Evolutionary conservation across 192 early-diverging fungal genomes (phyloP).

Genomic region (Coemansia sp.): DNA sequence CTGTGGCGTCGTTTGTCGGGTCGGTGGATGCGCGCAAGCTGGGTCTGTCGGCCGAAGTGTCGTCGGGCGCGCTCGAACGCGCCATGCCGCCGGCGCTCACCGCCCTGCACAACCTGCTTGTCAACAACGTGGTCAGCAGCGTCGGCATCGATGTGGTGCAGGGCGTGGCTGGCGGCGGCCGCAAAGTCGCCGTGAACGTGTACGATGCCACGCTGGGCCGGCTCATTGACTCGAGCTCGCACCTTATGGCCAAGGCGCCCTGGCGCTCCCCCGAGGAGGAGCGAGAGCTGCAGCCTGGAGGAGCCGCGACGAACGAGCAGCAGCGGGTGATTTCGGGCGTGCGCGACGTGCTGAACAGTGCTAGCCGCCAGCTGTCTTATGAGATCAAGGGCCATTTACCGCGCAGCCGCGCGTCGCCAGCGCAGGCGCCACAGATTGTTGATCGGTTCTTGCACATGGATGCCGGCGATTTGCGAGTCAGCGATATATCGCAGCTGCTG

Average conservation of each 20-base stretch:
- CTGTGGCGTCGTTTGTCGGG: constrained; percentile 39
- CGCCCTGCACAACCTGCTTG: constrained; percentile 22
- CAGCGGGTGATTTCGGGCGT: constrained; percentile 18
- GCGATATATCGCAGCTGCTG: constrained; percentile 34
- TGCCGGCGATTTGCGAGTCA: constrained; percentile 20
- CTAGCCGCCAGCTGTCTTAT: constrained; percentile 41
- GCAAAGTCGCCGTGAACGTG: constrained; percentile 47
- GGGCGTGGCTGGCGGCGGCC: constrained; percentile 47
- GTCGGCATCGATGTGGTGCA: constrained; percentile 48
- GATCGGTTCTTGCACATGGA: constrained; percentile 13
- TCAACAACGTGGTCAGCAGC: constrained; percentile 36
- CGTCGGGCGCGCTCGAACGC: constrained; percentile 19
- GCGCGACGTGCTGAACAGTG: constrained; percentile 13
- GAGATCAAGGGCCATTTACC: constrained; percentile 40
- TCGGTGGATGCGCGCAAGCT: constrained; percentile 39
- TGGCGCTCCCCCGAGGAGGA: constrained; percentile 25
- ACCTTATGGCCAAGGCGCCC: constrained; percentile 17
- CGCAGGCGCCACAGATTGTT: neutral
- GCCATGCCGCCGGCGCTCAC: constrained; percentile 20
- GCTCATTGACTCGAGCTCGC: constrained; percentile 33
- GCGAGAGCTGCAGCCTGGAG: constrained; percentile 15
- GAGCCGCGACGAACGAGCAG: neutral
- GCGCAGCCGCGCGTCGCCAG: neutral
- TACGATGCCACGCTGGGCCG: constrained; percentile 44
- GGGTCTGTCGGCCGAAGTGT: constrained; percentile 31